Evolutionary conservation across 2,329 filamentous ascomycete species (phyloP).

Genomic region (Colletotrichum simmondsii): DNA sequence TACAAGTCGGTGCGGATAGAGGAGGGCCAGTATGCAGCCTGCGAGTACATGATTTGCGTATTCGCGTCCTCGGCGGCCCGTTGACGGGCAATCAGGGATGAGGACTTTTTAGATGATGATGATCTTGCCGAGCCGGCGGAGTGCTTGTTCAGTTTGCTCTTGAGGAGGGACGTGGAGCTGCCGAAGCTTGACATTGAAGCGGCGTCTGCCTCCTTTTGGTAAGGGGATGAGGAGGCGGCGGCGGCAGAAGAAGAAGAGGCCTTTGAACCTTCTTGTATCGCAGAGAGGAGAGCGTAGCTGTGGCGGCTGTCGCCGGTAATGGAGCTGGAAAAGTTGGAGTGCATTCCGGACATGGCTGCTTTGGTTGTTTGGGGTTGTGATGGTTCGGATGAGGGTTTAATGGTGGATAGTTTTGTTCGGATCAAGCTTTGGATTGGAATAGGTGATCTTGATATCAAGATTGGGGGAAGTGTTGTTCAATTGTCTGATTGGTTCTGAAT

Average conservation of each 20-base stretch:
- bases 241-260: background rate
- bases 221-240: constrained; percentile 5
- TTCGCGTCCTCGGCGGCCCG: constrained; percentile 20
- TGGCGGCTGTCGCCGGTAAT: constrained; percentile 29
- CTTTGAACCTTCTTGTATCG: constrained; percentile 14
- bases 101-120: constrained; percentile 11
- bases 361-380: background rate
- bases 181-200: constrained; percentile 36
- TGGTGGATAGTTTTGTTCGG: background rate
- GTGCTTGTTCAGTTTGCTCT: background rate
- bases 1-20: constrained; percentile 16
- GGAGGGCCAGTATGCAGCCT: background rate
- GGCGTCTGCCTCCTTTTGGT: constrained; percentile 19
- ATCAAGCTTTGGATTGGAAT: background rate
- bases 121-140: background rate
- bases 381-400: background rate
- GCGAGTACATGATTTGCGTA: background rate
- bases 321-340: constrained; percentile 30
- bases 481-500: background rate
- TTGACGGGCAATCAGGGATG: constrained; percentile 25
- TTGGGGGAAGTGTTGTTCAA: background rate
- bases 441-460: background rate
- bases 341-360: constrained; percentile 29
- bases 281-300: constrained; percentile 20
- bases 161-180: constrained; percentile 25